Evolutionary conservation across 352 stramenopile genomes (phyloP), one percentile per base, ranked within the genome.

Genomic region (Pythium rishiriense): DNA sequence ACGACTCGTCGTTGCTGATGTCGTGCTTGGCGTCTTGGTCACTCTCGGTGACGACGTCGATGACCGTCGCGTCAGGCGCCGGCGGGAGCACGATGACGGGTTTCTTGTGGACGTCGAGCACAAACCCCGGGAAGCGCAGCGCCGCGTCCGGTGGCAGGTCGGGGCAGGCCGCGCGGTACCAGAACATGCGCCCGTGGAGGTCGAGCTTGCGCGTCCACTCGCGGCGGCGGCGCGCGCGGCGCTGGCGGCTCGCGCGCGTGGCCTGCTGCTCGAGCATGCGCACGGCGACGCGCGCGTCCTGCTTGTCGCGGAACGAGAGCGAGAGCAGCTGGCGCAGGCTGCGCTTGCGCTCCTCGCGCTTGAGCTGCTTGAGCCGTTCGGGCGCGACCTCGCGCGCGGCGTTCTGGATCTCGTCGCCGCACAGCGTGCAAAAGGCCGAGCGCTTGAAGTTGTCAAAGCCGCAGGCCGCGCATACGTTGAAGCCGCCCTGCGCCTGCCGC

Each of bases 171-270:
- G 51, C 42, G 25, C 69, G 61, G 19, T 71, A 70, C 75, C 73
- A 81, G 28, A 63, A 75, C 28, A 77, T 48, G 24, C 50, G 53
- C 25, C 69, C 68, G 4, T 75, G 51, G 17, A 72, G 53, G 33
- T 79, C 73, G 28, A 70, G 11, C 39, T 69, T 70, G 8, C 75
- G 75, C 28, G 48, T 51, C 75, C 75, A 84, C 50, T 84, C 73
- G n/a, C 69, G 73, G 22, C 75, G 67, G 12, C 67, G 47, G 33
- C 66, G 66, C 6, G 66, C 59, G 19, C 66, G 66, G 4, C 60
- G 66, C 55, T 73, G 66, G 35, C 65, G 51, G 7, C 46, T 52
- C 1, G 31, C 47, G 24, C 59, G 52, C 37, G 58, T 61, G 46
- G 43, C 46, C 29, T 64, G 33, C 42, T 68, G 58, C 47, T 60